phyloP scores from a whole-genome alignment of 2,329 filamentous ascomycete genomes.

The Aspergillaceae sp. region DNA sequence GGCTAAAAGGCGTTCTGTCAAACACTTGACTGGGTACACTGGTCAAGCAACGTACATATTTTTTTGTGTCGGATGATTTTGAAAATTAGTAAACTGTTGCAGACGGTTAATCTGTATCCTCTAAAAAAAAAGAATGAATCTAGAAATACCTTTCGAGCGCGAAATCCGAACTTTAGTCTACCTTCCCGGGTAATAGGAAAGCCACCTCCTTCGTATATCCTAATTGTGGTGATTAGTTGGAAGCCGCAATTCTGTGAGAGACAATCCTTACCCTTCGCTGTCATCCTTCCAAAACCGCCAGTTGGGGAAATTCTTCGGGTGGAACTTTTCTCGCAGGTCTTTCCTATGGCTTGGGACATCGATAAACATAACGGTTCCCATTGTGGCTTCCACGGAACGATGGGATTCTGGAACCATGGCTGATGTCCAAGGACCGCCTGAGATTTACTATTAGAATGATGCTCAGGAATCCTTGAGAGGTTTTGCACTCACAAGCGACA shows the following conservation, averaged over 20 bases:
- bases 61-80: conserved; percentile 10
- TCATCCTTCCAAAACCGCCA: conserved; percentile 18
- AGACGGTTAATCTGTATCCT: not conserved
- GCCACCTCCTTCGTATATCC: conserved; percentile 12
- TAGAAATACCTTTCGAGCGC: conserved; percentile 7
- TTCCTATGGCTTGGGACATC: conserved; percentile 14
- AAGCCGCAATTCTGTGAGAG: not conserved
- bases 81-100: conserved; percentile 14
- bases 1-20: not conserved
- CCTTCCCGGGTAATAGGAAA: conserved; percentile 17
- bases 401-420: conserved; percentile 20
- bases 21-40: not conserved
- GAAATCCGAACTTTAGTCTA: conserved; percentile 18
- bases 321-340: conserved; percentile 28
- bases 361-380: conserved; percentile 29
- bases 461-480: not conserved
- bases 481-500: conserved; percentile 11
- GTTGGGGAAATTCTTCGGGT: conserved; percentile 28
- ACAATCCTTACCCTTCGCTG: conserved; percentile 6
- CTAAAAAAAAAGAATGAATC: not conserved
- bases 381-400: conserved; percentile 29
- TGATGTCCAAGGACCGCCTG: conserved; percentile 21
- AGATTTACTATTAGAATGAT: not conserved
- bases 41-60: conserved; percentile 7
- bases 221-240: not conserved